Conservation (phyloP, 2,329 filamentous ascomycete species). For the Trichoderma cornu-damae region DNA sequence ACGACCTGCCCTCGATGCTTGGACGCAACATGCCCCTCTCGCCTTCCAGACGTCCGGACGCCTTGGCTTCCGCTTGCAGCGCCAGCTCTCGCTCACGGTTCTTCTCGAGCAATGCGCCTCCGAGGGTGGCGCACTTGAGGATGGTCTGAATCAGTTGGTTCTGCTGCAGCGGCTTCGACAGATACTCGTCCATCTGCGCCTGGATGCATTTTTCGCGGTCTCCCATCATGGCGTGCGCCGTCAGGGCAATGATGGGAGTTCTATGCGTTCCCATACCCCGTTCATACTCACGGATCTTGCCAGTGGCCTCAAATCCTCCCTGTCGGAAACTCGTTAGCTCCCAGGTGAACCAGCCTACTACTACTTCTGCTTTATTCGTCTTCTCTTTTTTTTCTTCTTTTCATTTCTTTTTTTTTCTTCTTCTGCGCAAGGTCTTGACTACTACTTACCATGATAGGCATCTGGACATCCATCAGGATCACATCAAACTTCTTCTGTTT, state of each 20-base stretch:
- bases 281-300: constrained; percentile 94
- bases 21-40: constrained; percentile 36
- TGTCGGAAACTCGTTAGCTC: constrained; percentile 29
- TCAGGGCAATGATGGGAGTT: constrained; percentile 93
- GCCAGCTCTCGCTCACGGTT: constrained; percentile 57
- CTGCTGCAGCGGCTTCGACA: constrained; percentile 93
- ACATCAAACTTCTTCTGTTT: constrained; percentile 92
- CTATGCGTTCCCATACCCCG: constrained; percentile 71
- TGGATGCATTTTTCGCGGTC: constrained; percentile 97
- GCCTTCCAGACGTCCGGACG: constrained; percentile 35
- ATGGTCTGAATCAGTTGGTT: constrained; percentile 98
- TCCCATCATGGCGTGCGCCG: constrained; percentile 97
- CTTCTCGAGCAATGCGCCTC: constrained; percentile 75
- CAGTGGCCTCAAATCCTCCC: constrained; percentile 95
- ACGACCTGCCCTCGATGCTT: constrained; percentile 53
- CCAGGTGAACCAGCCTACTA: no score
- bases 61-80: constrained; percentile 46
- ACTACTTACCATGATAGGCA: constrained; percentile 87
- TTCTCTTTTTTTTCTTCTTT: no score
- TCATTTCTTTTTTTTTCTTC: no score
- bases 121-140: constrained; percentile 89
- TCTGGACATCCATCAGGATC: constrained; percentile 98
- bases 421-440: neutral
- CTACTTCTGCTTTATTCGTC: no score
- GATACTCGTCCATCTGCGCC: constrained; percentile 98